Conservation (phyloP, 371 early-diverging fungal species). For the Nematocida parisii region DNA sequence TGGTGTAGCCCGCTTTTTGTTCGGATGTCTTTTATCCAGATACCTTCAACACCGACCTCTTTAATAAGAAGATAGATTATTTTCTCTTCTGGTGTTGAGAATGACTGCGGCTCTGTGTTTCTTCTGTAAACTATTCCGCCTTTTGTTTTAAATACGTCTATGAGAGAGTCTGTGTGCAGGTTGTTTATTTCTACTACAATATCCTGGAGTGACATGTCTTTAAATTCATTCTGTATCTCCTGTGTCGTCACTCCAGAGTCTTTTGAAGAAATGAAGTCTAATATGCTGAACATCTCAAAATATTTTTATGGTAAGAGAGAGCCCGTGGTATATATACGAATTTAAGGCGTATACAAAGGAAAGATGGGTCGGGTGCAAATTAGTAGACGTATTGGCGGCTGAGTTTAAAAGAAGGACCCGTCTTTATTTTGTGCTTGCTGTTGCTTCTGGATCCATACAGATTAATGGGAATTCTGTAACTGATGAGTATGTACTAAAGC, state of each 20-base stretch:
- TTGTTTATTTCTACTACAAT: slow-evolving; percentile 58
- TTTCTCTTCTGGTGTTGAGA: slow-evolving; percentile 60
- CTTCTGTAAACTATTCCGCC: slow-evolving; percentile 54
- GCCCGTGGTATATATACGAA: slow-evolving; percentile 62
- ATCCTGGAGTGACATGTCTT: slow-evolving; percentile 58
- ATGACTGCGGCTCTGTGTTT: slow-evolving; percentile 28
- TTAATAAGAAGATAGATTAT: slow-evolving; percentile 62
- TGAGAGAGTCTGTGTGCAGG: slow-evolving; percentile 53
- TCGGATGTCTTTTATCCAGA: slow-evolving; percentile 85
- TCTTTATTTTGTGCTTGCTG: slow-evolving; percentile 67
- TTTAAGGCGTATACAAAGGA: slow-evolving; percentile 67
- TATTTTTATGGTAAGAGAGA: slow-evolving; percentile 70
- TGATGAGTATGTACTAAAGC: slow-evolving; percentile 58
- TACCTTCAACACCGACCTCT: slow-evolving; percentile 67
- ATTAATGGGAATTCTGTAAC: slow-evolving; percentile 64
- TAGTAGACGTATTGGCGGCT: slow-evolving; percentile 64
- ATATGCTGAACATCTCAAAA: slow-evolving; percentile 68
- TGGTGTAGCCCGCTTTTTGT: slow-evolving; percentile 78
- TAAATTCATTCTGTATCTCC: slow-evolving; percentile 59
- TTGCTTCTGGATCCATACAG: slow-evolving; percentile 66
- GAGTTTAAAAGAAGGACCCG: slow-evolving; percentile 66
- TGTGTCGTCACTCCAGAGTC: slow-evolving; percentile 66
- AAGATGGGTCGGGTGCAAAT: slow-evolving; percentile 66
- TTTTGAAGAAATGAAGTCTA: slow-evolving; percentile 62
- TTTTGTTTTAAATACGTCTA: slow-evolving; percentile 63